Base-by-base conservation (phyloP, 495 filamentous ascomycete genomes). In the Podospora pseudocomata region DNA sequence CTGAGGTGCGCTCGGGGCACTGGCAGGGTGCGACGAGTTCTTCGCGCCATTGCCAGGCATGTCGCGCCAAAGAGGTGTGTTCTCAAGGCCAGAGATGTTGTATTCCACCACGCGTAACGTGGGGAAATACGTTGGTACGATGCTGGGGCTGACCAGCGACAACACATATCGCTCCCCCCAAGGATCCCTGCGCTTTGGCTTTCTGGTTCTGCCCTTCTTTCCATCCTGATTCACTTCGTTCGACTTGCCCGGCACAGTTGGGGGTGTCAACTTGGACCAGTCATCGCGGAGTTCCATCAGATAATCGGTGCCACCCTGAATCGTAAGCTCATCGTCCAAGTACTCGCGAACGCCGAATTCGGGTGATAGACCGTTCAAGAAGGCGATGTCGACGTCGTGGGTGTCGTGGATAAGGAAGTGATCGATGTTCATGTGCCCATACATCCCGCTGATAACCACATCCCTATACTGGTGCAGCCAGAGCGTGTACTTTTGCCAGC, bases 341-440 rank as follows among this genome's bases (percentile, higher is more conserved):
- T 71, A 66, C 66, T 79, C 75, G 67, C 79, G 79, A 26, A 55
- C 65, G 67, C 26, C 66, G 49, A 62, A 66, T 68, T 72, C 65
- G 9, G 72, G 72, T 28, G 85, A 81, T 28, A 79, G 70, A 4
- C 82, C 86, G 3, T 77, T 73, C 18, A 86, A 66, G n/a, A 80
- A 77, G 20, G 73, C 77, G 64, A 87, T 80, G 57, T 92, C 81
- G 58, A 98, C 83, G 16, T 96, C 85, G 13, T 90, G 80, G 67
- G 86, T 91, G 80, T 97, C 95, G 73, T 97, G 94, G 9, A 99
- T 79, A 73, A 98, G 86, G 79, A 98, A 99, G 75, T 99, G 95
- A 73, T 99, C 95, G 68, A 97, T 90, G 74, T 99, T 99, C 94
- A 99, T 98, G 75, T 99, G 95, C 2, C 94, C 95, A 71, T 91